Conservation (phyloP, 768 basidiomycete species). For the Boletellus sp. region DNA sequence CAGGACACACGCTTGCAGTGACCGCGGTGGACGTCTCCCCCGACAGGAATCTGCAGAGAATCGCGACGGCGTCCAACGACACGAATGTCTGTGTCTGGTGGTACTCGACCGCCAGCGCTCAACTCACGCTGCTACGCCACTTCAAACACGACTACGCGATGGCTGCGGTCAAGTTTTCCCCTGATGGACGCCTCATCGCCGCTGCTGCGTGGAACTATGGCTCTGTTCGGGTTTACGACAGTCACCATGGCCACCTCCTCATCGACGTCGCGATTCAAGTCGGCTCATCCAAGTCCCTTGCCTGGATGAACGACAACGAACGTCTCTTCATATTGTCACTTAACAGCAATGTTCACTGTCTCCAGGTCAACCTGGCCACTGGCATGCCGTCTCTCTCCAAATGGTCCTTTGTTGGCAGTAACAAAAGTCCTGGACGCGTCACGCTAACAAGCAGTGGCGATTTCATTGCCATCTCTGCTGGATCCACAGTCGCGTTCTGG, state of each 20-base stretch:
- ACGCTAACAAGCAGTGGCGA: not conserved
- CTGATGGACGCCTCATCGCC: not conserved
- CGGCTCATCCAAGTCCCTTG: not conserved
- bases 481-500: conserved; percentile 3
- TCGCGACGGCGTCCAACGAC: not conserved
- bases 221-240: not conserved
- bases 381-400: not conserved
- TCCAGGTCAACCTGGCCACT: not conserved
- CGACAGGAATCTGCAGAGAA: not conserved
- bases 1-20: not conserved
- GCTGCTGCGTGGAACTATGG: not conserved
- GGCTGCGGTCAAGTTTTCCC: conserved; percentile 1
- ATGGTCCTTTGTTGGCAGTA: not conserved
- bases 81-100: not conserved
- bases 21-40: not conserved
- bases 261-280: not conserved
- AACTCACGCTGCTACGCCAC: not conserved
- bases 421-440: not conserved
- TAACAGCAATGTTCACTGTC: not conserved
- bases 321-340: not conserved
- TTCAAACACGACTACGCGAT: not conserved
- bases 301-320: not conserved
- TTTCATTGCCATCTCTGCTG: not conserved
- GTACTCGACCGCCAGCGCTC: not conserved
- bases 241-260: not conserved